Base-by-base conservation (phyloP, 2,329 filamentous ascomycete genomes). In the Zarea fungicola region DNA sequence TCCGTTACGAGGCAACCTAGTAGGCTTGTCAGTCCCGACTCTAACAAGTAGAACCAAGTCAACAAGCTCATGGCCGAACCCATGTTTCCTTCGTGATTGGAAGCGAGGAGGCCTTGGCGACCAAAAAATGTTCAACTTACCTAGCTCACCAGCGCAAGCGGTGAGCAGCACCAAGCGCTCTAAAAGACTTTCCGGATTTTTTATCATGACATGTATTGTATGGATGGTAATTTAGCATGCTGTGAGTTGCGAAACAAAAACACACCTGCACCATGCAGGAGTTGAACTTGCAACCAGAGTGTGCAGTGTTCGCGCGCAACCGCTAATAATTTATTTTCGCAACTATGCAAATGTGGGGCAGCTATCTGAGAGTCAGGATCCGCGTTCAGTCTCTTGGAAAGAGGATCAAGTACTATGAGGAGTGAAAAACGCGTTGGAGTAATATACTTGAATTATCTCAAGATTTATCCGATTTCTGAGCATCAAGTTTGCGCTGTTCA, bases 141-240 rank as follows among this genome's bases (percentile, higher is more conserved):
- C 66, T 56, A 64, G 55, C 57, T 69, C 66, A 42, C 67, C 67
- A 21, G 63, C 60, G 51, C 66, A 70, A 39, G 67, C 62, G 35
- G 69, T 63, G 28, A 67, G 54, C 42, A 66, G 60, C 52, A 70
- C 54, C 39, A 69, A 57, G 48, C 59, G 58, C 40, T 60, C 63
- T 51, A 70, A 66, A 53, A 68, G 56, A 53, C 63, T 64, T 58
- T 70, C 67, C 22, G 68, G 64, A 55, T 69, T 66, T 51, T 61
- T 63, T 48, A 62, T 61, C 67, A 70, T 70, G 44, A 39, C 55
- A 28, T 18, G 21, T 5, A 19, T 25, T 36, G 9, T 8, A 42
- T 19, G n/a, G 8, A 19, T 23, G n/a, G 31, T 9, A 40, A 25
- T 11, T 22, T 10, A 18, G 11, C 42, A 51, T 47, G 14, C 19